Percentiles rank a stretch among this genome's conserved stretches.
Conservation (phyloP, 129 eudicot species). For the Pulicaria dysenterica region DNA sequence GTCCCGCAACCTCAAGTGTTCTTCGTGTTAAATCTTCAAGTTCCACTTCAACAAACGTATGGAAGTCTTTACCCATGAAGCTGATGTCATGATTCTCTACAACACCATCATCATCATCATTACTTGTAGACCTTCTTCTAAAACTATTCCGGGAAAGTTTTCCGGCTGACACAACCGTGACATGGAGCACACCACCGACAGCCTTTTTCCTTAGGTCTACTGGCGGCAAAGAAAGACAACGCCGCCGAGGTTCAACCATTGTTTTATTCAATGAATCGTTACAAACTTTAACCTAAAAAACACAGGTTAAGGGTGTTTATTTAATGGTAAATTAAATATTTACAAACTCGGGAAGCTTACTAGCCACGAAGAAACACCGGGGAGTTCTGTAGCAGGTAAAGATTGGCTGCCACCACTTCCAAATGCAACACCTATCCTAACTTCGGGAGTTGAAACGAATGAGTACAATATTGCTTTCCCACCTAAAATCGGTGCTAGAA, state of each 20-base stretch:
- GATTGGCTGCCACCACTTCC: constrained; percentile 98
- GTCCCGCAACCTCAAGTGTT: constrained; percentile 59
- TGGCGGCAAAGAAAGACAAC: constrained; percentile 71
- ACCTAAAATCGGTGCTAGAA: constrained; percentile 75
- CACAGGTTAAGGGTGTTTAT: background rate
- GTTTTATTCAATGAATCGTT: constrained; percentile 72
- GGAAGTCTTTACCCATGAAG: constrained; percentile 49
- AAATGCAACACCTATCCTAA: constrained; percentile 85
- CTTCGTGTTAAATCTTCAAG: constrained; percentile 80
- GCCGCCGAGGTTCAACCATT: constrained; percentile 97
- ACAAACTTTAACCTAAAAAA: constrained; percentile 57
- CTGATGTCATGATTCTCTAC: constrained; percentile 34
- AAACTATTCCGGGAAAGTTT: constrained; percentile 53
- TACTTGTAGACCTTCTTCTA: constrained; percentile 45
- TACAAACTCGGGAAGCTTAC: constrained; percentile 39
- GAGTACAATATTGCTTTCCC: constrained; percentile 88
- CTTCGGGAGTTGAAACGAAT: constrained; percentile 91
- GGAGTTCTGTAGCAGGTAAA: constrained; percentile 94
- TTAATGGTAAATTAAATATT: background rate
- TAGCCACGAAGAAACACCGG: constrained; percentile 96
- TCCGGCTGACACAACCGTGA: constrained; percentile 78
- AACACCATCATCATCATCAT: constrained; percentile 17
- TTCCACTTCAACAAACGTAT: constrained; percentile 93
- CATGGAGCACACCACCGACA: constrained; percentile 75
- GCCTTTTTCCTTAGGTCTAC: constrained; percentile 74